phyloP scores from a whole-genome alignment of 345 rosid species.

The Carallia brachiata region DNA sequence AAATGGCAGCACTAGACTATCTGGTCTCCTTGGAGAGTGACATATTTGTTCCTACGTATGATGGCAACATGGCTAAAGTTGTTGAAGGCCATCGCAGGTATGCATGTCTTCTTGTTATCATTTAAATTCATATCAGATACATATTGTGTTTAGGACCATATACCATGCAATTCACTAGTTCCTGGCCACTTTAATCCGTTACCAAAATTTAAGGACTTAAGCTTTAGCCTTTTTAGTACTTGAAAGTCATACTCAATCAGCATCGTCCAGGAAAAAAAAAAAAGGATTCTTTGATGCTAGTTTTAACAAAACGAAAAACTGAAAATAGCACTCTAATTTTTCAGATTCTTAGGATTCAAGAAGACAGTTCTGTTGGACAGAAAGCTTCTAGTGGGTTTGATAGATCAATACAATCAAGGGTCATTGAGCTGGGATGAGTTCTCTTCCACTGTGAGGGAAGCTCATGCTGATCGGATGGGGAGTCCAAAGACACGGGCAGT shows the following conservation, averaged over 20 bases:
- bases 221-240: not conserved
- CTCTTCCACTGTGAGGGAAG: conserved; percentile 60
- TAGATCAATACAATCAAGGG: conserved; percentile 62
- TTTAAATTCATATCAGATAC: no score
- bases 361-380: conserved; percentile 71
- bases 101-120: not conserved
- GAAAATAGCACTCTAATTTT: conserved; percentile 1
- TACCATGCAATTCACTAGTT: no score
- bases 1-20: conserved; percentile 93
- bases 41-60: conserved; percentile 84
- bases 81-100: conserved; percentile 99
- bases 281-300: not conserved
- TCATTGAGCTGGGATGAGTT: conserved; percentile 82
- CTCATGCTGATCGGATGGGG: conserved; percentile 73
- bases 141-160: no score
- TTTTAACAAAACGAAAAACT: not conserved
- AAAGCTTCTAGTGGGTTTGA: conserved; percentile 61
- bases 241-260: not conserved
- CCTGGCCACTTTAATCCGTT: no score
- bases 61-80: conserved; percentile 98
- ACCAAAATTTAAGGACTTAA: no score
- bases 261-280: not conserved
- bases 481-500: conserved; percentile 58
- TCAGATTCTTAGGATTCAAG: conserved; percentile 93
- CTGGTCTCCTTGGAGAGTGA: conserved; percentile 88